phyloP scores from a whole-genome alignment of 352 stramenopile species.

The Globisporangium middletonii region DNA sequence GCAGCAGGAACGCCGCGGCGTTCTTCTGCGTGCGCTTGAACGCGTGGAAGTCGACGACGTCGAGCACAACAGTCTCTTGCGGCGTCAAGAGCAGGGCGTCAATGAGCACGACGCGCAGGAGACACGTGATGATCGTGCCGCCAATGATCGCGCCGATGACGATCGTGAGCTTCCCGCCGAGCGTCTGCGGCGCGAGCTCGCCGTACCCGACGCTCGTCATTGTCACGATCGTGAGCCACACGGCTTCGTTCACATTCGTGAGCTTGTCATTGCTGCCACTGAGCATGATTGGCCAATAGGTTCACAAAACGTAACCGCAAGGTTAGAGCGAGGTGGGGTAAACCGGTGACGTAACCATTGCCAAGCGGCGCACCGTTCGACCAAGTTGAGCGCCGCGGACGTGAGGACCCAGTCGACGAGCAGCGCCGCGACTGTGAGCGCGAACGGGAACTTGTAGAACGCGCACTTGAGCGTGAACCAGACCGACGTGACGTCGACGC shows the following conservation, averaged over 20 bases:
- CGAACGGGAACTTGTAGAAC: slow-evolving; percentile 43
- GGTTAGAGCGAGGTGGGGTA: no score
- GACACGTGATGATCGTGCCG: slow-evolving; percentile 50
- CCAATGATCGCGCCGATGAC: slow-evolving; percentile 50
- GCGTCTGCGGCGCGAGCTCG: slow-evolving; percentile 37
- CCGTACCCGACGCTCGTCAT: slow-evolving; percentile 61
- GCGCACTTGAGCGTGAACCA: slow-evolving; percentile 61
- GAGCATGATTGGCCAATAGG: background rate
- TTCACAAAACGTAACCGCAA: background rate
- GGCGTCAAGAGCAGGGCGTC: slow-evolving; percentile 44
- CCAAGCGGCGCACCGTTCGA: slow-evolving; percentile 29
- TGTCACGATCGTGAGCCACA: slow-evolving; percentile 66
- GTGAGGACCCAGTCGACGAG: slow-evolving; percentile 50
- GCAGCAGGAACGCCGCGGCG: slow-evolving; percentile 37
- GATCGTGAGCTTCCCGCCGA: slow-evolving; percentile 54
- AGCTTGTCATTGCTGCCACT: slow-evolving; percentile 39
- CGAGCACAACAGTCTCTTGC: slow-evolving; percentile 52
- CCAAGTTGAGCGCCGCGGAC: slow-evolving; percentile 47
- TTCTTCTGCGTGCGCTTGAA: slow-evolving; percentile 35
- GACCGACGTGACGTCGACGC: slow-evolving; percentile 45
- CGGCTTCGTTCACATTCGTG: slow-evolving; percentile 34
- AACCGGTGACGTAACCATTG: no score
- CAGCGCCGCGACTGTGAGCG: slow-evolving; percentile 29
- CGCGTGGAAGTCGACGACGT: slow-evolving; percentile 54
- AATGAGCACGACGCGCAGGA: slow-evolving; percentile 55